Base-by-base conservation (phyloP, 2,329 filamentous ascomycete genomes). In the Colletotrichum sp. region DNA sequence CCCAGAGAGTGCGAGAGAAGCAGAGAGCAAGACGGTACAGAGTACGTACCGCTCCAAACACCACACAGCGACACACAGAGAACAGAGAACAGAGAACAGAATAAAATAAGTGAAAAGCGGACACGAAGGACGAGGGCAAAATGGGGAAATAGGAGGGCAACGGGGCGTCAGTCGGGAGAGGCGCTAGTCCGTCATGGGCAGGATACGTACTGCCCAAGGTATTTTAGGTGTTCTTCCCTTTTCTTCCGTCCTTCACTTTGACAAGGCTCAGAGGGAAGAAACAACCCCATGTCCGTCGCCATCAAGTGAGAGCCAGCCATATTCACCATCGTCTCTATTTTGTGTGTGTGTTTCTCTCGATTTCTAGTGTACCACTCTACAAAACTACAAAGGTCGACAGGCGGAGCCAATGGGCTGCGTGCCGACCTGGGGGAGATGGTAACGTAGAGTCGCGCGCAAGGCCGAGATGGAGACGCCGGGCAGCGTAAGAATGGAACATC, bases 71-170 rank as follows among this genome's bases (percentile, higher is more conserved):
- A 68, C 32, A 38, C 10, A 67, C 62, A 52, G 24, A 71, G 26
- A 60, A 28, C 38, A 15, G 24, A 71, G 26, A 60, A 28, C 38
- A 15, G 18, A n/a, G 15, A 16, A 43, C 30, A 32, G 18, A 66
- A 66, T 56, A 43, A 72, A 70, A 66, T 26, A 61, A 21, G 43
- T 48, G n/a, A 21, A 69, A 64, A 66, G 68, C 69, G 72, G 72
- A 72, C 18, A 56, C 69, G 16, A 34, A 66, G 48, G 60, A 34
- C 34, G 58, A 75, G 61, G 73, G 21, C 70, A 32, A 62, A 68
- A 72, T 43, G 61, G 69, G 73, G 43, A 74, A 68, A 75, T 72
- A 34, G 73, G 32, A 75, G 69, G 73, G 26, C 28, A 64, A 67
- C 26, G 62, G 73, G 62, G 69, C 62, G 73, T 48, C 60, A 64